Conservation (phyloP, 2,329 filamentous ascomycete species). For the Claviceps fusiformis region DNA sequence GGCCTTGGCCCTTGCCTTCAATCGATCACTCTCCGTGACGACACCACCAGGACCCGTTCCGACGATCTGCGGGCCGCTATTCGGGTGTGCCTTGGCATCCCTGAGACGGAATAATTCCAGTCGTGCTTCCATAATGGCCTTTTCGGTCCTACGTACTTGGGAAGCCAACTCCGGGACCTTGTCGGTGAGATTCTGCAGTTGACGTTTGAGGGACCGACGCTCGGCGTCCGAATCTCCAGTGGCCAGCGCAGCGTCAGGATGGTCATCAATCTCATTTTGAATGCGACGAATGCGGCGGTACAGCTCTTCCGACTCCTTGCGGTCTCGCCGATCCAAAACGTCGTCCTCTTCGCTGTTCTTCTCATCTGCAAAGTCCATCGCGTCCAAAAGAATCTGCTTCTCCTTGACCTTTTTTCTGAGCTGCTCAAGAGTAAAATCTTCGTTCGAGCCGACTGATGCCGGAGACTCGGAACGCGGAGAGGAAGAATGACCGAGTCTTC, state of each 20-base stretch:
- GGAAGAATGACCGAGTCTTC: conserved; percentile 62
- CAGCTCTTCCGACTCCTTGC: conserved; percentile 83
- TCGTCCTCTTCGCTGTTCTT: conserved; percentile 83
- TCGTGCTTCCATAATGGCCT: conserved; percentile 80
- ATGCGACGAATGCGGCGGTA: conserved; percentile 83
- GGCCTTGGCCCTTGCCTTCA: conserved; percentile 89
- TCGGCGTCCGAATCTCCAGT: conserved; percentile 79
- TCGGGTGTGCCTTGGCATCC: conserved; percentile 84
- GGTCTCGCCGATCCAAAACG: conserved; percentile 75
- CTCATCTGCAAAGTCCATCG: conserved; percentile 93
- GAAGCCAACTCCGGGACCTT: conserved; percentile 86
- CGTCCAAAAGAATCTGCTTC: conserved; percentile 86
- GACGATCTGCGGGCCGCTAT: conserved; percentile 65
- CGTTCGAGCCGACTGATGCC: conserved; percentile 53
- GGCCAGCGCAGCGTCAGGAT: conserved; percentile 61
- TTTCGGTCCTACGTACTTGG: conserved; percentile 79
- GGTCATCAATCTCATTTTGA: conserved; percentile 86
- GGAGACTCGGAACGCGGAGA: conserved; percentile 74
- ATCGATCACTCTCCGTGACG: conserved; percentile 83
- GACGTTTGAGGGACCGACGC: conserved; percentile 69
- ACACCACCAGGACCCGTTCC: conserved; percentile 84
- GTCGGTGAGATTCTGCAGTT: conserved; percentile 79
- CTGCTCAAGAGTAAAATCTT: conserved; percentile 78
- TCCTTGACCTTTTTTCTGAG: conserved; percentile 85
- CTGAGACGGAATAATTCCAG: conserved; percentile 86